Base-by-base conservation (phyloP, 768 basidiomycete genomes). In the Suillus weaverae region DNA sequence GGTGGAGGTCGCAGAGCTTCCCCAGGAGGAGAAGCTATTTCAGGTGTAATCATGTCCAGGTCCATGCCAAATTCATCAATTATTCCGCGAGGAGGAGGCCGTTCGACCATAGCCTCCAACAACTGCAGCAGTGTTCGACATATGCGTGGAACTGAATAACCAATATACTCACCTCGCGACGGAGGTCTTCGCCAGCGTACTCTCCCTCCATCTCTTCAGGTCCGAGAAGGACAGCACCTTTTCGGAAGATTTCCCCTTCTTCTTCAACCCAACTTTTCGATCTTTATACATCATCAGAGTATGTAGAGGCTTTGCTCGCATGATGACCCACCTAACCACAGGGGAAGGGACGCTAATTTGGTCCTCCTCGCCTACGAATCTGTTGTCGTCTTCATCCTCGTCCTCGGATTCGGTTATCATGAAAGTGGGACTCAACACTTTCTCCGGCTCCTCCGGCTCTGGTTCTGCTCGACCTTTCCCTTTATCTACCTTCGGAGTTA, bases 161-260 rank as follows among this genome's bases (percentile, higher is more conserved):
- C 5, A 7, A 13, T 14, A 14, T 35, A 67, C 84, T 44, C 65
- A 89, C 89, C 83, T 93, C 90, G 70, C 86, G 88, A 67, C 91
- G 86, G 63, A 99, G 79, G 48, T 95, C 93, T 72, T 98, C 96
- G 0, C 95, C 93, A 18, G 87, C 91, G 71, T 89, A 93, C 70
- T 94, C 94, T 0, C 87, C 89, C 70, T 95, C 94, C 86, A 95
- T 91, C 75, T 96, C 94, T 69, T 91, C 92, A 9, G 87, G 87
- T 1, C 89, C 89, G 10, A 94, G 80, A 22, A 98, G 80, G 4
- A 89, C 89, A 11, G 84, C 87, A 0, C 95, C 95, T 72, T 97
- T 96, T 48, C 96, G 83, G 80, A 98, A 98, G 46, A 99, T 91
- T 77, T 99, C 97, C 0, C 95, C 95, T 74, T 99, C 97, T 74